Evolutionary conservation across 352 stramenopile genomes (phyloP).

Genomic region (Pythium dissotocum): DNA sequence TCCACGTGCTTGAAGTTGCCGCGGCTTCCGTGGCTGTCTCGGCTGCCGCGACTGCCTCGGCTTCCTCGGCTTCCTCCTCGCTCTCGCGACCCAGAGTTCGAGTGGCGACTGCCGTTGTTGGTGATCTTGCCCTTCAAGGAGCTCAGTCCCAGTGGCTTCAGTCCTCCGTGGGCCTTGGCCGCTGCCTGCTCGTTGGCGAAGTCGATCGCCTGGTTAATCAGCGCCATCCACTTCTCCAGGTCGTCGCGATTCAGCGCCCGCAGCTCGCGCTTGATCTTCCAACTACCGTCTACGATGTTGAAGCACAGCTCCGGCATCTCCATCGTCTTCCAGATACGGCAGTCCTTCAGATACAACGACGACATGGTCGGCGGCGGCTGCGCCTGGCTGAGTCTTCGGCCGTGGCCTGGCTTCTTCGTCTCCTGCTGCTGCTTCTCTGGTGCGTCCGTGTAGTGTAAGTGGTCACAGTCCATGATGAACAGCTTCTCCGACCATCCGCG

Average conservation of each 20-base stretch:
- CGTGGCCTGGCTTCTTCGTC: slow-evolving; percentile 9
- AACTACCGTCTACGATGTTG: slow-evolving; percentile 72
- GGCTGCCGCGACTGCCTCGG: slow-evolving; percentile 29
- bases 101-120: slow-evolving; percentile 39
- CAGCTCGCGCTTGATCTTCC: slow-evolving; percentile 85
- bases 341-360: slow-evolving; percentile 64
- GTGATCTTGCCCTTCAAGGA: slow-evolving; percentile 9
- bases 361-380: slow-evolving; percentile 40
- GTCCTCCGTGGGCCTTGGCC: slow-evolving; percentile 15
- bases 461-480: slow-evolving; percentile 67
- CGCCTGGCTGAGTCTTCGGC: slow-evolving; percentile 12
- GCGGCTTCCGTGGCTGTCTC: slow-evolving; percentile 5
- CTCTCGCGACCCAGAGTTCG: slow-evolving; percentile 10
- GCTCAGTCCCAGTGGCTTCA: slow-evolving; percentile 1
- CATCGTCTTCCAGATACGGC: slow-evolving; percentile 86
- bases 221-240: slow-evolving; percentile 67
- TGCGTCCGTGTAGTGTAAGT: slow-evolving; percentile 70
- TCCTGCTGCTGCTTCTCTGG: slow-evolving; percentile 30
- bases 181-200: slow-evolving; percentile 56
- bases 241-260: slow-evolving; percentile 60
- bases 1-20: slow-evolving; percentile 13
- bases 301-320: slow-evolving; percentile 83
- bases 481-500: slow-evolving; percentile 72
- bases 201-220: slow-evolving; percentile 78
- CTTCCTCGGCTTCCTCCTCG: slow-evolving; percentile 11